Conservation (phyloP, 306 rosid species). For the Cucurbita ficifolia region DNA sequence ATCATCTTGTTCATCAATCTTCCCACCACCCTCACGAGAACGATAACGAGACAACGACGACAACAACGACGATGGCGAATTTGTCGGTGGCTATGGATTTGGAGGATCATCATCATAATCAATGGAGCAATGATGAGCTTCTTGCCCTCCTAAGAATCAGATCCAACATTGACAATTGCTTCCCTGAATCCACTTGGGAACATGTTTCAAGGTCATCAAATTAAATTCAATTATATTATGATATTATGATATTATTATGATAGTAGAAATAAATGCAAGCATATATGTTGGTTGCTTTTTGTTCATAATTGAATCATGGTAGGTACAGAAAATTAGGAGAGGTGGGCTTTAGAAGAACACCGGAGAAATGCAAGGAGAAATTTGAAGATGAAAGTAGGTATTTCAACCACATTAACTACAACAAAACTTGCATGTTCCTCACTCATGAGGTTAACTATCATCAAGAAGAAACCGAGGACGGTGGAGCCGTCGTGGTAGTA, state of each 20-base stretch:
- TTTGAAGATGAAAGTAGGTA: conserved; percentile 66
- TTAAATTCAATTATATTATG: not conserved
- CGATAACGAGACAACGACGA: conserved; percentile 1
- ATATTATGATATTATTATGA: not conserved
- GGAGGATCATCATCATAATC: conserved; percentile 1
- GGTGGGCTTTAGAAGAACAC: conserved; percentile 58
- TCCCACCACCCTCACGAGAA: conserved; percentile 14
- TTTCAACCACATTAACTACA: conserved; percentile 35
- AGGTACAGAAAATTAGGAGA: conserved; percentile 69
- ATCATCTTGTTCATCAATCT: conserved; percentile 15
- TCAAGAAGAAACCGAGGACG: not conserved
- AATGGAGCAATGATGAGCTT: conserved; percentile 62
- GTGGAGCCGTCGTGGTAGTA: not conserved
- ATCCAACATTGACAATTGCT: conserved; percentile 62
- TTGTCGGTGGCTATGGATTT: conserved; percentile 16
- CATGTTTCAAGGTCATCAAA: conserved; percentile 65
- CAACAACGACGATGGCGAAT: not conserved
- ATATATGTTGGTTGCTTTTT: conserved; percentile 8
- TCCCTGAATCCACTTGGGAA: conserved; percentile 74
- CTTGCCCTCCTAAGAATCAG: conserved; percentile 69
- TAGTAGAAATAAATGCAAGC: conserved; percentile 24
- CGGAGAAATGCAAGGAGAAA: conserved; percentile 73
- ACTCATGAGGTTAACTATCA: conserved; percentile 41
- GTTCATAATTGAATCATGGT: conserved; percentile 15
- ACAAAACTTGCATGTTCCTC: conserved; percentile 34